Conservation (phyloP, 352 stramenopile species). For the Albugo laibachii region DNA sequence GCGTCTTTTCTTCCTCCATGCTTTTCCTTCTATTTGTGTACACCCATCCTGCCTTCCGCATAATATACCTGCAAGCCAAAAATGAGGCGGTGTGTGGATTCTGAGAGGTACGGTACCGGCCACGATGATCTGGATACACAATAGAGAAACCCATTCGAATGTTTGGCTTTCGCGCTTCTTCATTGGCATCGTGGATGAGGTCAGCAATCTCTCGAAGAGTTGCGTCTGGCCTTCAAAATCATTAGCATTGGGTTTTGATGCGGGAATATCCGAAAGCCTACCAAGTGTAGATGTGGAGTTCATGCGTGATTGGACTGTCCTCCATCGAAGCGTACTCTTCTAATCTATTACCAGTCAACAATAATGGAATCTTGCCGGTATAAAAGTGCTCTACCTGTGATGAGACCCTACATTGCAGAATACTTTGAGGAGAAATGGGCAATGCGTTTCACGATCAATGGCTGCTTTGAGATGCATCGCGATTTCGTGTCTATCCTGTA, state of each 20-base stretch:
- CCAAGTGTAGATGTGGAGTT: constrained; percentile 62
- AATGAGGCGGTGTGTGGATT: background rate
- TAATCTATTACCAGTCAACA: constrained; percentile 10
- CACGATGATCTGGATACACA: constrained; percentile 26
- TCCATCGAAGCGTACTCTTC: constrained; percentile 37
- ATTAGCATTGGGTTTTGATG: background rate
- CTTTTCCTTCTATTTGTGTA: constrained; percentile 24
- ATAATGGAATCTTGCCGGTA: background rate
- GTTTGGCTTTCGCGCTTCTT: constrained; percentile 25
- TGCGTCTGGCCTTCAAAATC: constrained; percentile 24
- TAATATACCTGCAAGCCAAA: constrained; percentile 14
- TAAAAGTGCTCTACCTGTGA: constrained; percentile 16
- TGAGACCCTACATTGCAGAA: constrained; percentile 35
- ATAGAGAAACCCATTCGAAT: constrained; percentile 38
- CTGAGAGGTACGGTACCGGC: constrained; percentile 13
- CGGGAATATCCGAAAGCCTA: constrained; percentile 6
- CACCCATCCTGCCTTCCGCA: constrained; percentile 44
- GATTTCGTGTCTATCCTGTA: background rate
- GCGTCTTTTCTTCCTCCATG: constrained; percentile 39
- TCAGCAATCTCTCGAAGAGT: constrained; percentile 50
- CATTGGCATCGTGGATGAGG: constrained; percentile 41
- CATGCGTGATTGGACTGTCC: constrained; percentile 25
- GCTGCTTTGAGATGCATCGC: background rate
- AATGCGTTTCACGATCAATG: constrained; percentile 46
- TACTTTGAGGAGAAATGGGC: constrained; percentile 40